Evolutionary conservation across 169 alveolate genomes (phyloP), one percentile per base, ranked within the genome.

Genomic region (Plasmodium knowlesi): DNA sequence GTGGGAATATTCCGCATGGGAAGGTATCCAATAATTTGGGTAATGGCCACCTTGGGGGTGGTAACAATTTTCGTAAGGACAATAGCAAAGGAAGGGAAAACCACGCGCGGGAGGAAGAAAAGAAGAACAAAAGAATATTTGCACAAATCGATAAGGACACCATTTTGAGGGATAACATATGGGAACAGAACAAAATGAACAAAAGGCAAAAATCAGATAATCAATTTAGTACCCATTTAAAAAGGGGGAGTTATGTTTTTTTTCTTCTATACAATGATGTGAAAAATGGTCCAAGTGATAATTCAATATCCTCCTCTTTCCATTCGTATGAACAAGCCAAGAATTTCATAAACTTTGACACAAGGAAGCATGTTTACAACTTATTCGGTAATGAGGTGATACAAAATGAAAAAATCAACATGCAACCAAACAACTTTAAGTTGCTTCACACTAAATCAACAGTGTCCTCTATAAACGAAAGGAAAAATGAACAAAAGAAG

Each of bases 281-380:
- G 37, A 86, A 86, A 74, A 74, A 53, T 76, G 82, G 70, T 61
- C 50, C 82, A 8, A 28, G 50, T 50, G 82, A 73, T 61, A 37
- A 30, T 79, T 37, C 41, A 39, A 34, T 79, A 19, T 43, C 93
- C 1, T 67, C 76, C 76, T 54, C 43, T 78, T 79, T 89, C 39
- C 82, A 79, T 89, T 89, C 82, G 28, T 79, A 89, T 37, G 82
- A 89, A 67, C 78, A 19, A 50, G 53, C 89, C 39, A 89, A 89
- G 39, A 78, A 89, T 89, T 78, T 39, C 73, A 79, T 61, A 25
- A 19, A 84, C 28, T 67, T 79, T 37, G 94, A 79, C 72, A 34
- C 88, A 32, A 89, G 94, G 73, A 79, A 37, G 82, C 90, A 89
- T 22, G 34, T 89, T 39, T 78, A 89, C 39, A 89, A 79, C 72